Conservation (phyloP, 169 alveolate genomes). For the Miamiensis avidus region DNA sequence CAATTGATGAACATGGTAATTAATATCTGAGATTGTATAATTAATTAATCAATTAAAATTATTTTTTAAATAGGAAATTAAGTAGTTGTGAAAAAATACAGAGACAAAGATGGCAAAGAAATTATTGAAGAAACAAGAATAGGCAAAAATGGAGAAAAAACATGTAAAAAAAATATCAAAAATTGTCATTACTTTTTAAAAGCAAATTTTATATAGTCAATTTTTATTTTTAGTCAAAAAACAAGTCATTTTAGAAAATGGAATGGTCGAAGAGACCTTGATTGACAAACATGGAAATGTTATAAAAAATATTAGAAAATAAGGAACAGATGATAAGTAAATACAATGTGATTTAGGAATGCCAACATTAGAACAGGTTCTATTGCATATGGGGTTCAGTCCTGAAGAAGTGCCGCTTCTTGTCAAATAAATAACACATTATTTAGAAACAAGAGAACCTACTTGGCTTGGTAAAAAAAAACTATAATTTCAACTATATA, state of each 20-base stretch:
- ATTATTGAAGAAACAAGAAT: constrained; percentile 38
- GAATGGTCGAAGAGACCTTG: constrained; percentile 36
- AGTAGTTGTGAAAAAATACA: constrained; percentile 25
- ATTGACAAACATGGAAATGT: constrained; percentile 30
- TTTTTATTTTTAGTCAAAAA: not conserved
- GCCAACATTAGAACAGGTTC: too few species aligned
- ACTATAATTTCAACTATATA: too few species aligned
- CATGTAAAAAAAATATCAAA: not conserved
- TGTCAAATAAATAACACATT: too few species aligned
- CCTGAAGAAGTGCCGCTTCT: not conserved
- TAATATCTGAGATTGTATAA: too few species aligned
- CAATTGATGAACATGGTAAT: constrained; percentile 30
- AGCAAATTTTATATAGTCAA: not conserved
- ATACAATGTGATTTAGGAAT: too few species aligned
- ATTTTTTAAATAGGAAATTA: constrained; percentile 16
- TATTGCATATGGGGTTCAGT: too few species aligned
- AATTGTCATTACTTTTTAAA: not conserved
- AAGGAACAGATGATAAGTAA: constrained; percentile 36
- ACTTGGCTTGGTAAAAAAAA: not conserved
- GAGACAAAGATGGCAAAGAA: constrained; percentile 43
- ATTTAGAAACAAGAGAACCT: not conserved
- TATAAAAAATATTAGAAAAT: constrained; percentile 12
- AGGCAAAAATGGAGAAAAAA: constrained; percentile 31
- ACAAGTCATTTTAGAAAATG: constrained; percentile 27
- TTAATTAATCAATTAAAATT: not conserved